A percentile compares a stretch with the other conserved stretches of the same genome.
These are phyloP conservation scores for Diplodia mutila DNA, from an alignment of 2,329 filamentous ascomycete genomes.

Conservation along the genomic window DNA sequence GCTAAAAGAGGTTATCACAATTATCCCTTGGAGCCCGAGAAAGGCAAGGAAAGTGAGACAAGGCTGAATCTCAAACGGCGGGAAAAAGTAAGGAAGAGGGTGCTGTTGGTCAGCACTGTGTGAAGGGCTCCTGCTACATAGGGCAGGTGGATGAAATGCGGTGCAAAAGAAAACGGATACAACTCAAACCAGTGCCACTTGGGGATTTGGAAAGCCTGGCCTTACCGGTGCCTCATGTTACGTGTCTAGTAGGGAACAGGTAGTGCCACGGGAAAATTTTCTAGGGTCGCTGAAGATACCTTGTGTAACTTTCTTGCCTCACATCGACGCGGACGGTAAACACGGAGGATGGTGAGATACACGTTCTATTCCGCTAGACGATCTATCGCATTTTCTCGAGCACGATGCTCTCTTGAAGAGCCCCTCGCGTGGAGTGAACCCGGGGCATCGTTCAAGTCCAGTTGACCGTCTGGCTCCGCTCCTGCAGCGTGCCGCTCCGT, in stretches of 20 bases:
- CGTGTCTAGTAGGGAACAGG: constrained; percentile 11
- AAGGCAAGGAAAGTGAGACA: constrained; percentile 24
- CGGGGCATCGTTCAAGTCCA: background rate
- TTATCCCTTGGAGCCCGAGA: constrained; percentile 20
- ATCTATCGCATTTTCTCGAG: constrained; percentile 16
- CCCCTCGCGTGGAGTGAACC: background rate
- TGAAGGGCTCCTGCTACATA: background rate
- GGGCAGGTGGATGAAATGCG: background rate
- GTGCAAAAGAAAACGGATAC: background rate
- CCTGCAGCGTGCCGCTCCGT: background rate
- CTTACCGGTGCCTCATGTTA: background rate
- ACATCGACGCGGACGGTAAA: constrained; percentile 7
- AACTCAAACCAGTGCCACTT: background rate
- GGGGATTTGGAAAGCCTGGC: background rate
- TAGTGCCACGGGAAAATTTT: constrained; percentile 14
- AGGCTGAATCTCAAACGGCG: constrained; percentile 23
- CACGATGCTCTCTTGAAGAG: background rate
- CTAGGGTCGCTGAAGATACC: constrained; percentile 4
- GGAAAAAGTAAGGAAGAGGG: constrained; percentile 19
- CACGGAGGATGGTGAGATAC: constrained; percentile 10
- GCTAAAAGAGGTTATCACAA: constrained; percentile 12
- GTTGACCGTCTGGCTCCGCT: background rate
- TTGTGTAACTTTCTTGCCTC: constrained; percentile 21
- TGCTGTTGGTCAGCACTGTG: background rate
- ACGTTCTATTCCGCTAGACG: background rate